Evolutionary conservation across 2,329 filamentous ascomycete species (phyloP), one percentile per base, ranked within the genome.

Genomic region (Ophiosphaerella korrae): DNA sequence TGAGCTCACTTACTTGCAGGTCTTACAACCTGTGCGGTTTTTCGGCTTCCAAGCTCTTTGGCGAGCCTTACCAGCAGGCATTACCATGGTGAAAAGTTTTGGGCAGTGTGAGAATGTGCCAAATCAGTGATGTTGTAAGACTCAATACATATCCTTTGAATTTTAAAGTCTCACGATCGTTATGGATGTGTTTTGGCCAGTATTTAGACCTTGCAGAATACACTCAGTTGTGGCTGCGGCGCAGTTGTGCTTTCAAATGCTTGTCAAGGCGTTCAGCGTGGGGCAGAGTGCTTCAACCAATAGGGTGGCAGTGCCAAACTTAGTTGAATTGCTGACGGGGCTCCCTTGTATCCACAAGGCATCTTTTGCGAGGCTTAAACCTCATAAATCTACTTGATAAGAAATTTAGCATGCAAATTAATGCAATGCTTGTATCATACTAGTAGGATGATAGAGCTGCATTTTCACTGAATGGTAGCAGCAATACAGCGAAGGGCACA

Each of bases 41-140:
- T 60, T 60, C 1, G 57, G 54, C 32, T 50, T 60, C 57, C 57
- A 60, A 5, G 57, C 51, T 39, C 57, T 53, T 43, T 60, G 57
- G 35, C 57, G 57, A 9, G 45, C 33, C 35, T 57, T 60, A 16
- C 53, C 51, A 26, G 39, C 32, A 13, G 48, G 31, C 35, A 46
- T 44, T 7, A 37, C 42, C 48, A 56, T 58, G 12, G 45, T 31
- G 18, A 29, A n/a, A 29, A 36, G 7, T 31, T 13, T 37, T 21
- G 3, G 9, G 24, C 34, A 13, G 14, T 12, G 5, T 8, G 16
- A 23, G 14, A 32, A 14, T 38, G 39, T 37, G 24, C 33, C 12
- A 45, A 18, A 24, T n/a, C 11, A 21, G 35, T 11, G 26, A 40
- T 3, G n/a, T 23, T 45, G 24, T 47, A 45, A 48, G 45, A 52